Percentiles rank a stretch among this genome's conserved stretches.
Evolutionary conservation across 2,329 filamentous ascomycete genomes (phyloP).

Genomic region (Sarocladium oryzae): DNA sequence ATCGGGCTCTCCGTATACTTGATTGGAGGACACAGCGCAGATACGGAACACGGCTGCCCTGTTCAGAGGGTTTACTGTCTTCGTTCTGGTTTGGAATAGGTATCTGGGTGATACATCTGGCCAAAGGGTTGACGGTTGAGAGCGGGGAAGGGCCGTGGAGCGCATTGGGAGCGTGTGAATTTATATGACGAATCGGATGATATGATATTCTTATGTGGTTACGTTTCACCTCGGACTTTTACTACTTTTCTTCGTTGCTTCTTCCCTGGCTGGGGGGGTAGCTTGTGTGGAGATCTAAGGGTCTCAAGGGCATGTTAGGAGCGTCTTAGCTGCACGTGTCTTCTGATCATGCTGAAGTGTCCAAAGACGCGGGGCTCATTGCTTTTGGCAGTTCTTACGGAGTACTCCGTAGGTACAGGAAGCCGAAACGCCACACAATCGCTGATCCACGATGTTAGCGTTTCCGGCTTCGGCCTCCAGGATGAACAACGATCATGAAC

Average conservation of each 20-base stretch:
- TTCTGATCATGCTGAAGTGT: no score
- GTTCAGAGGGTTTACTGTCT: no score
- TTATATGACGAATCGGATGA: slow-evolving; percentile 8
- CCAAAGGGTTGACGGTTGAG: background rate
- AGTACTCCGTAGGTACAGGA: no score
- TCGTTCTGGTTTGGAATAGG: no score
- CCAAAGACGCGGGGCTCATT: no score
- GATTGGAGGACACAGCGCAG: background rate
- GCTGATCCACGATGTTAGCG: no score
- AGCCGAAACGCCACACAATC: no score
- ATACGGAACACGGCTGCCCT: no score
- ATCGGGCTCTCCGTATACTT: background rate
- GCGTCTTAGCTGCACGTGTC: background rate
- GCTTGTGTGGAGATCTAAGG: background rate
- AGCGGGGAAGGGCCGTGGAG: background rate
- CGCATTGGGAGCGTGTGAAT: background rate
- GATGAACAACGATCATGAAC: no score
- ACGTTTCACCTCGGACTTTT: background rate
- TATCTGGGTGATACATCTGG: background rate
- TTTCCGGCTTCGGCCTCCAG: no score
- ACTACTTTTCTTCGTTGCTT: background rate
- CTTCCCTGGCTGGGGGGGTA: background rate
- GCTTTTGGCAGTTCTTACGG: no score
- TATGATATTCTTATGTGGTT: background rate
- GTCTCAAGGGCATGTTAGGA: background rate